Evolutionary conservation across 148 eudicot species (phyloP).

Genomic region (Cornus kousa): DNA sequence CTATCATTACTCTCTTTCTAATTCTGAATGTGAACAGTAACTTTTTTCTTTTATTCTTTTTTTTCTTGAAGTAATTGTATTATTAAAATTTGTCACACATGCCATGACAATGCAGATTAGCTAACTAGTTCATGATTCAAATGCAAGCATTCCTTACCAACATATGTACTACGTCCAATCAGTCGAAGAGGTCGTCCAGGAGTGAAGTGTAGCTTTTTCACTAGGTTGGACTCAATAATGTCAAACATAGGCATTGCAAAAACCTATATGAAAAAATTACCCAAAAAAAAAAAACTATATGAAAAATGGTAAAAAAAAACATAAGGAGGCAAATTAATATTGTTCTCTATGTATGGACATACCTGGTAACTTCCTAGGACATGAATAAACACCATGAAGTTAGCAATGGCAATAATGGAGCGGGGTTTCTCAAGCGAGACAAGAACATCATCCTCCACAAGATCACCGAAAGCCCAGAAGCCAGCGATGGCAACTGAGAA

Average conservation of each 20-base stretch:
- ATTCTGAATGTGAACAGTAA: too few species aligned
- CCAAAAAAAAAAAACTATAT: too few species aligned
- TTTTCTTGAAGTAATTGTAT: not conserved
- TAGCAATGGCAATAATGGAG: slow-evolving; percentile 34
- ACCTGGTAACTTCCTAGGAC: slow-evolving; percentile 54
- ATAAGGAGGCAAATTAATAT: too few species aligned
- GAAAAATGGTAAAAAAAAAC: too few species aligned
- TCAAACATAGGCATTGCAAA: slow-evolving; percentile 48
- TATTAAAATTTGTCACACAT: too few species aligned
- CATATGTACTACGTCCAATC: slow-evolving; percentile 26
- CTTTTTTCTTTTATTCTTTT: too few species aligned
- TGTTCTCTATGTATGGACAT: not conserved
- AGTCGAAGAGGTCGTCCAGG: slow-evolving; percentile 27
- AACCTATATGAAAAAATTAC: slow-evolving; percentile 14
- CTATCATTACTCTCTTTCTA: too few species aligned
- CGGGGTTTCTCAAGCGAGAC: slow-evolving; percentile 37
- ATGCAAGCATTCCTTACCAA: slow-evolving; percentile 18
- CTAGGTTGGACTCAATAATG: slow-evolving; percentile 25
- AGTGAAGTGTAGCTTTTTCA: slow-evolving; percentile 13
- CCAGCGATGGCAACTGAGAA: slow-evolving; percentile 34
- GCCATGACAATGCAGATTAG: too few species aligned
- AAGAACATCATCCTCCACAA: slow-evolving; percentile 42
- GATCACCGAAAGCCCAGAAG: slow-evolving; percentile 37
- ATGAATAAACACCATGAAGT: slow-evolving; percentile 42
- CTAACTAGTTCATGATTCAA: too few species aligned